A percentile compares a stretch with the other conserved stretches of the same genome.
These are phyloP conservation scores for Annulohypoxylon moriforme DNA, from an alignment of 495 filamentous ascomycete genomes.

Conservation along the genomic window DNA sequence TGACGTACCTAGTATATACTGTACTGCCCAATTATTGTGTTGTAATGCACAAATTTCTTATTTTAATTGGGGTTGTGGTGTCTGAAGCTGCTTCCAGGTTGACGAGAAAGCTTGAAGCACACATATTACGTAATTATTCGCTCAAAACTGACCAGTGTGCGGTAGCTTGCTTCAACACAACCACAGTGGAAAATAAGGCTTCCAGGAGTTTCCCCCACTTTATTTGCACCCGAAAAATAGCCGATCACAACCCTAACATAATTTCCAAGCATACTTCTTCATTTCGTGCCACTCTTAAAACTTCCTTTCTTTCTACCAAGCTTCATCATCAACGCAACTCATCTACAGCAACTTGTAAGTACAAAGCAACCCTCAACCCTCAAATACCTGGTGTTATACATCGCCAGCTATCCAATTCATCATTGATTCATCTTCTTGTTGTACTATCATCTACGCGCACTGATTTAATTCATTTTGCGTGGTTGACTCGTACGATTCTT, in stretches of 20 bases:
- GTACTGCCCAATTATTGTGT: neutral
- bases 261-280: constrained; percentile 44
- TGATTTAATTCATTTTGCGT: constrained; percentile 3
- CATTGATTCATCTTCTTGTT: neutral
- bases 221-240: constrained; percentile 44
- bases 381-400: neutral
- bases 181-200: neutral
- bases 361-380: neutral
- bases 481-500: constrained; percentile 12
- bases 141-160: neutral
- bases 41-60: neutral
- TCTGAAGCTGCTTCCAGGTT: neutral
- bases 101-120: neutral
- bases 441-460: constrained; percentile 12
- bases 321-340: constrained; percentile 45
- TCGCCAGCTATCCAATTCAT: neutral
- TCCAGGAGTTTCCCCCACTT: constrained; percentile 3
- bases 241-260: constrained; percentile 51
- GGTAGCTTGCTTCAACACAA: too few species aligned
- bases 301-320: constrained; percentile 38
- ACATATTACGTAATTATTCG: neutral
- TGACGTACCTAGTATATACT: neutral
- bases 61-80: neutral
- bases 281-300: constrained; percentile 41
- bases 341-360: constrained; percentile 45